Percentiles rank a stretch among this genome's conserved stretches.
Evolutionary conservation across 805 yeast species (phyloP).

Genomic region (Candida sanyiensis): DNA sequence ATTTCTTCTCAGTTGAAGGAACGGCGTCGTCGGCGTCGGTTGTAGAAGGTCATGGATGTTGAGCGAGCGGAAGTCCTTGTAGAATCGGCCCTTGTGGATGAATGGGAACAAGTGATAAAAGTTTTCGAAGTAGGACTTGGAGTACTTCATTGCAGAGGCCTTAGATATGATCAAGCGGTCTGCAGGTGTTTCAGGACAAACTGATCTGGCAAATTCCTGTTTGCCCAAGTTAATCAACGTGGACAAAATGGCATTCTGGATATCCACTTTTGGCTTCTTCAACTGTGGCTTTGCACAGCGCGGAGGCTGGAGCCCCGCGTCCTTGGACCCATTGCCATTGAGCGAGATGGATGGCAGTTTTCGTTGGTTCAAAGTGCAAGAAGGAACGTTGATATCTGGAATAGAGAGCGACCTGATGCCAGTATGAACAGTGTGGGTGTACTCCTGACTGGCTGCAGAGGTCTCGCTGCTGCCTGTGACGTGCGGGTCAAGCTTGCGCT

Average conservation of each 20-base stretch:
- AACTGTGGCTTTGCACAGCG: too few relatives aligned
- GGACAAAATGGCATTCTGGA: constrained; percentile 21
- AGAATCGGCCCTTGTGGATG: constrained; percentile 15
- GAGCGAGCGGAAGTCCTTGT: constrained; percentile 9
- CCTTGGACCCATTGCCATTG: constrained; percentile 2
- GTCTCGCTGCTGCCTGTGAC: too few relatives aligned
- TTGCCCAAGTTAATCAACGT: constrained; percentile 21
- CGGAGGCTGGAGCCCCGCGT: constrained; percentile 5
- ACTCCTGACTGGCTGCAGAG: constrained; percentile 3
- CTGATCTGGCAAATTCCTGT: constrained; percentile 8
- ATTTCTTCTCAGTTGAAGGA: constrained; percentile 10
- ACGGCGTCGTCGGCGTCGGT: constrained; percentile 9
- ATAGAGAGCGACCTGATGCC: constrained; percentile 4
- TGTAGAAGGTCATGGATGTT: constrained; percentile 18
- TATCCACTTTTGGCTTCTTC: constrained; percentile 9
- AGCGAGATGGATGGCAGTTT: constrained; percentile 8
- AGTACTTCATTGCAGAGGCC: constrained; percentile 16
- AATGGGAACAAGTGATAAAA: constrained; percentile 17
- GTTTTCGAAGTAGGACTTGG: constrained; percentile 15
- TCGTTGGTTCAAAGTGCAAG: background rate
- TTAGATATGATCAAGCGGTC: constrained; percentile 12
- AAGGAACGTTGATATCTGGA: constrained; percentile 2
- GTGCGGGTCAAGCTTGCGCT: too few relatives aligned
- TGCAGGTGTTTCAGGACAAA: constrained; percentile 1
- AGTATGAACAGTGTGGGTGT: constrained; percentile 2